Conservation (phyloP, 768 basidiomycete species). For the Dioszegia aurantiaca region DNA sequence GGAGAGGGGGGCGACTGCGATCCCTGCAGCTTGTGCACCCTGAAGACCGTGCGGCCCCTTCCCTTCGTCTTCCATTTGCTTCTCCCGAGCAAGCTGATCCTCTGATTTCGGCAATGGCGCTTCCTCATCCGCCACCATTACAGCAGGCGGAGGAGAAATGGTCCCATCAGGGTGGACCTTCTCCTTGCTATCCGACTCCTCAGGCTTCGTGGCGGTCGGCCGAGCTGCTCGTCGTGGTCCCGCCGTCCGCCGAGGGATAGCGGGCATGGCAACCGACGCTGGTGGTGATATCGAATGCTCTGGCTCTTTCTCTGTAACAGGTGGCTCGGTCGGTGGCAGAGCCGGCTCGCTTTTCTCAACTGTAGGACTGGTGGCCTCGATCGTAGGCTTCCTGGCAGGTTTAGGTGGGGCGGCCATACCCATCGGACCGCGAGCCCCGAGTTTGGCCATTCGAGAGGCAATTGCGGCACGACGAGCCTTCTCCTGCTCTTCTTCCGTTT, state of each 20-base stretch:
- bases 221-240: slow-evolving; percentile 60
- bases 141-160: slow-evolving; percentile 35
- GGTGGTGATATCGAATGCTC: slow-evolving; percentile 26
- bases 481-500: slow-evolving; percentile 47
- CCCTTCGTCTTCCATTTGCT: slow-evolving; percentile 35
- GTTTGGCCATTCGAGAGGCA: slow-evolving; percentile 86
- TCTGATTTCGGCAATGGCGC: slow-evolving; percentile 44
- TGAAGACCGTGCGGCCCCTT: slow-evolving; percentile 36
- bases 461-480: slow-evolving; percentile 66
- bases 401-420: slow-evolving; percentile 67
- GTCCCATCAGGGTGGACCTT: slow-evolving; percentile 59
- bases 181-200: slow-evolving; percentile 32
- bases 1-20: slow-evolving; percentile 39
- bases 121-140: slow-evolving; percentile 44
- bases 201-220: slow-evolving; percentile 2
- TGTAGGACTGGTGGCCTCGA: slow-evolving; percentile 16
- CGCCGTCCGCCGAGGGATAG: slow-evolving; percentile 68
- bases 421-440: slow-evolving; percentile 64
- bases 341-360: slow-evolving; percentile 10
- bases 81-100: slow-evolving; percentile 28
- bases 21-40: slow-evolving; percentile 49
- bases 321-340: neutral
- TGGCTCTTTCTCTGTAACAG: slow-evolving; percentile 6
- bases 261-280: slow-evolving; percentile 67
- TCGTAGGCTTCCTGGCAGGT: slow-evolving; percentile 61